Percentiles rank a stretch among this genome's conserved stretches.
These are phyloP conservation scores for Botryosphaeria agaves DNA, from an alignment of 2,329 filamentous ascomycete genomes.

Conservation along the genomic window DNA sequence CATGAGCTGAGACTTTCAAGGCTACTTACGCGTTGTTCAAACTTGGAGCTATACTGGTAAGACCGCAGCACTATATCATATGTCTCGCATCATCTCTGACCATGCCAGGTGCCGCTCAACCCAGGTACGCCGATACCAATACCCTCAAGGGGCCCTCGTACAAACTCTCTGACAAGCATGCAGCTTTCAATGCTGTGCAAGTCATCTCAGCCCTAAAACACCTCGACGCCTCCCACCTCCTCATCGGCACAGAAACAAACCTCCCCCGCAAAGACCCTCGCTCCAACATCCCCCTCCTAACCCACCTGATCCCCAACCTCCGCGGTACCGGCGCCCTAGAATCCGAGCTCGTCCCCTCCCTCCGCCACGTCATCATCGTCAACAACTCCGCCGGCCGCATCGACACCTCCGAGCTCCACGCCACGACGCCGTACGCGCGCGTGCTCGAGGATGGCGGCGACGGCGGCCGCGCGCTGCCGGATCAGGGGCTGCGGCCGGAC, in stretches of 20 bases:
- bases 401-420: conserved; percentile 23
- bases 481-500: conserved; percentile 33
- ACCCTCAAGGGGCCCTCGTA: no score
- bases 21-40: conserved; percentile 80
- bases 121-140: no score
- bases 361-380: conserved; percentile 56
- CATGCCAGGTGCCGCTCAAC: conserved; percentile 35
- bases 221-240: conserved; percentile 52
- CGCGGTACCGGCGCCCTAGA: conserved; percentile 22
- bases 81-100: not conserved
- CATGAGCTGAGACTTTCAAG: conserved; percentile 8
- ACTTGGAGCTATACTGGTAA: conserved; percentile 70
- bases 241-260: conserved; percentile 80
- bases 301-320: conserved; percentile 34
- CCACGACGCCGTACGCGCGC: conserved; percentile 26
- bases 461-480: conserved; percentile 20
- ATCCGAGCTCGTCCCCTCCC: conserved; percentile 45
- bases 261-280: conserved; percentile 47
- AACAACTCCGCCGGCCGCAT: conserved; percentile 52
- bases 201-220: conserved; percentile 63
- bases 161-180: conserved; percentile 90
- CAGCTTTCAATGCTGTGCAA: conserved; percentile 67
- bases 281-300: conserved; percentile 40
- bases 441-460: conserved; percentile 27
- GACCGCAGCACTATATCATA: conserved; percentile 4